phyloP scores from a whole-genome alignment of 2,329 filamentous ascomycete genomes.

The Calonectria fujianensis region DNA sequence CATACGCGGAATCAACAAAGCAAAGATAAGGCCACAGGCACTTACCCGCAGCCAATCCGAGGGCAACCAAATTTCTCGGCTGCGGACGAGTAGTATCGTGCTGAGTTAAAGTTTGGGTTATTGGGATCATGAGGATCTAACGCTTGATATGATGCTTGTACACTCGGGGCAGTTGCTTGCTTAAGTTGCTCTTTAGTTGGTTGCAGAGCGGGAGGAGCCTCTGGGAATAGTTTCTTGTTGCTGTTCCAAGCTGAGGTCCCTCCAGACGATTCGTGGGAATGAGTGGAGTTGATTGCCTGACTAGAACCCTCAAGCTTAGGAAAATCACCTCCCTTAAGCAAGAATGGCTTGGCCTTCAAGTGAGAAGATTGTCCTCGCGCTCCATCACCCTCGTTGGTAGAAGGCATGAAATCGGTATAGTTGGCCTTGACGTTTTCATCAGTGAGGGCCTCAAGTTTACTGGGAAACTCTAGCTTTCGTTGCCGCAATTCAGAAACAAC shows the following conservation, averaged over 20 bases:
- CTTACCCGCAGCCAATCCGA: slow-evolving; percentile 70
- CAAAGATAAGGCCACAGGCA: slow-evolving; percentile 15
- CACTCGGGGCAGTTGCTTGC: slow-evolving; percentile 40
- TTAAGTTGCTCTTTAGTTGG: slow-evolving; percentile 49
- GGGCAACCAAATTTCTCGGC: slow-evolving; percentile 73
- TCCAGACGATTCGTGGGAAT: slow-evolving; percentile 1
- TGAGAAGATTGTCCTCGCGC: neutral
- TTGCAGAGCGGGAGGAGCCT: slow-evolving; percentile 47
- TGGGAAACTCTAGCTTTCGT: slow-evolving; percentile 61
- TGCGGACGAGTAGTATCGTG: slow-evolving; percentile 66
- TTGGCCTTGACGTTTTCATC: slow-evolving; percentile 54
- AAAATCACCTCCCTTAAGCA: slow-evolving; percentile 44
- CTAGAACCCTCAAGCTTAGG: slow-evolving; percentile 34
- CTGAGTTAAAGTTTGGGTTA: slow-evolving; percentile 67
- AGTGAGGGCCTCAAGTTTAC: slow-evolving; percentile 54
- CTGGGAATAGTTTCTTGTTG: slow-evolving; percentile 50
- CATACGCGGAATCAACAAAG: neutral
- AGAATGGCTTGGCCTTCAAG: slow-evolving; percentile 32
- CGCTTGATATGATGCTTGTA: slow-evolving; percentile 36
- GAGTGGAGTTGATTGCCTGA: slow-evolving; percentile 25
- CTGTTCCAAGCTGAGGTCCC: slow-evolving; percentile 42
- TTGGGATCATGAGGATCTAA: slow-evolving; percentile 66
- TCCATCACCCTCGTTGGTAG: neutral
- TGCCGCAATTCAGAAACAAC: slow-evolving; percentile 60
- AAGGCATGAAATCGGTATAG: slow-evolving; percentile 54